A percentile compares a stretch with the other conserved stretches of the same genome.
Conservation (phyloP, 257 asterid genomes). For the Przewalskia tangutica region DNA sequence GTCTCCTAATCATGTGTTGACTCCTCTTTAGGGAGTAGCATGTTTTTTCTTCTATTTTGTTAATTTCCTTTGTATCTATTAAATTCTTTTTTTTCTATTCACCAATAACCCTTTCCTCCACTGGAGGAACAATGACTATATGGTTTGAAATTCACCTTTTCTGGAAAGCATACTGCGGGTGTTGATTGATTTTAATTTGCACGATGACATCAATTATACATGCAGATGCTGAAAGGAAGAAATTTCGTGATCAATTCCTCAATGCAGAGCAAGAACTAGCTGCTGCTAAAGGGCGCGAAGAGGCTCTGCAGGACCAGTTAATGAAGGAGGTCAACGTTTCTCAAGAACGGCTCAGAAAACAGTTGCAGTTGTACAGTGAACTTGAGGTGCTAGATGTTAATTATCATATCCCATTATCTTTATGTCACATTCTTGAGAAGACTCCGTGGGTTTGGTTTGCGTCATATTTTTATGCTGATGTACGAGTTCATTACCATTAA, state of each 20-base stretch:
- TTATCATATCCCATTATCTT: background rate
- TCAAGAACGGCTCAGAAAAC: slow-evolving; percentile 65
- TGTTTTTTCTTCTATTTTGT: background rate
- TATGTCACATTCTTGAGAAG: slow-evolving; percentile 6
- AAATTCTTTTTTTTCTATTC: background rate
- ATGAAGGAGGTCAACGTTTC: slow-evolving; percentile 66
- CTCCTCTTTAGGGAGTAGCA: background rate
- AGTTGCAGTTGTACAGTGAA: slow-evolving; percentile 65
- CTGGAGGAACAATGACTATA: background rate
- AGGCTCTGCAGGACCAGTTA: slow-evolving; percentile 63
- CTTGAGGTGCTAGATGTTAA: slow-evolving; percentile 53
- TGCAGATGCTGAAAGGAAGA: slow-evolving; percentile 79
- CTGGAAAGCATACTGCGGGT: background rate
- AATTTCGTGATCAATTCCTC: slow-evolving; percentile 47
- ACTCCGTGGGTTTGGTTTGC: background rate
- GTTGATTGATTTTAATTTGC: slow-evolving; percentile 14
- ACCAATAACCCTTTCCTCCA: background rate
- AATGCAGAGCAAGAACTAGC: slow-evolving; percentile 88
- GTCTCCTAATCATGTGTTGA: background rate
- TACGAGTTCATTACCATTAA: background rate
- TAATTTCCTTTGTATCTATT: background rate
- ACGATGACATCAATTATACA: slow-evolving; percentile 8
- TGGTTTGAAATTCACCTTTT: background rate
- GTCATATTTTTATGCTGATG: background rate
- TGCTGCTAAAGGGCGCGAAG: slow-evolving; percentile 87